phyloP scores from a whole-genome alignment of 2,329 filamentous ascomycete genomes.

The Xylariaceae sp. region DNA sequence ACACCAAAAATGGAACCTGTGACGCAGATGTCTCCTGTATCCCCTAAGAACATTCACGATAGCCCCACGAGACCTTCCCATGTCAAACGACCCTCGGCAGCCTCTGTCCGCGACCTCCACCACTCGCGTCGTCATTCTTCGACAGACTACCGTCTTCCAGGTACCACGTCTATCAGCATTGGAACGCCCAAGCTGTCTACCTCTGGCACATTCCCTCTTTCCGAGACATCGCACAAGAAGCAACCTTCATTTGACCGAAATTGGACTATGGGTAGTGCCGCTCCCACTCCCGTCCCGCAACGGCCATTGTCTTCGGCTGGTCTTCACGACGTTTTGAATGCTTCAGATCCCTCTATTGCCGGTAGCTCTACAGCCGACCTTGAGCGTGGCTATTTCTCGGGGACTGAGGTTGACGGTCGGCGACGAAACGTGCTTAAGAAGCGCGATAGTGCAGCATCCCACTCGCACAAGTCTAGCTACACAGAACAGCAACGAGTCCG shows the following conservation, averaged over 20 bases:
- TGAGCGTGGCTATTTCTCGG: slow-evolving; percentile 91
- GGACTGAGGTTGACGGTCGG: slow-evolving; percentile 70
- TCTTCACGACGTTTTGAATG: slow-evolving; percentile 39
- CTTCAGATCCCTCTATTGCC: slow-evolving; percentile 32
- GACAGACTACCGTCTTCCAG: slow-evolving; percentile 61
- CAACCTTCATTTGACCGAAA: slow-evolving; percentile 67
- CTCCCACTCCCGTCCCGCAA: slow-evolving; percentile 33
- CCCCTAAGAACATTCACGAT: slow-evolving; percentile 36
- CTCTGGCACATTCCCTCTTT: slow-evolving; percentile 38
- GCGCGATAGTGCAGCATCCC: slow-evolving; percentile 56
- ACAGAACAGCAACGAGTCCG: slow-evolving; percentile 68
- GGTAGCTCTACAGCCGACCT: slow-evolving; percentile 55
- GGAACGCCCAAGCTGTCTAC: slow-evolving; percentile 39
- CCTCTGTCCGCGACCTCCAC: slow-evolving; percentile 75
- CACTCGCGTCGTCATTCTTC: slow-evolving; percentile 86
- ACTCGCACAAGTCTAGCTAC: slow-evolving; percentile 72
- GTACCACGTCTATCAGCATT: slow-evolving; percentile 27
- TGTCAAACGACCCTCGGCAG: slow-evolving; percentile 67
- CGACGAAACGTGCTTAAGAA: slow-evolving; percentile 79
- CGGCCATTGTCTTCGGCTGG: slow-evolving; percentile 52
- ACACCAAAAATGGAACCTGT: slow-evolving; percentile 46
- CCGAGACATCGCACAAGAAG: slow-evolving; percentile 51
- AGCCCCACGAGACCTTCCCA: slow-evolving; percentile 46
- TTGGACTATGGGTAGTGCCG: slow-evolving; percentile 58
- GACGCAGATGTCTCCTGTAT: slow-evolving; percentile 37